Conservation (phyloP, 2,329 filamentous ascomycete genomes). For the Byssoonygena ceratinophila region DNA sequence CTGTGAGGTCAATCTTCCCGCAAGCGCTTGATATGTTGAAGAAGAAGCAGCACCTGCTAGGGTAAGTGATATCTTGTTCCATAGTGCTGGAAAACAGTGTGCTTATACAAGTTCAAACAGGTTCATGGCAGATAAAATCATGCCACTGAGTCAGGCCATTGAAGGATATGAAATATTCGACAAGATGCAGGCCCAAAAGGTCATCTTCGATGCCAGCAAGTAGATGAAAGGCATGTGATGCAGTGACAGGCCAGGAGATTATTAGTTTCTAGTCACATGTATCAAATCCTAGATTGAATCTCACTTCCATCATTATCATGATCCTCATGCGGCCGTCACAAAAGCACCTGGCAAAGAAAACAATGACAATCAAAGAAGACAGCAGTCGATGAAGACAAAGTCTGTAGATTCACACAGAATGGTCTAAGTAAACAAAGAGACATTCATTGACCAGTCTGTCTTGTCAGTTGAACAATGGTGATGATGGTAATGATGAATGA, state of each 20-base stretch:
- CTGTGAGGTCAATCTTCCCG: constrained; percentile 59
- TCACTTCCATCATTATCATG: constrained; percentile 8
- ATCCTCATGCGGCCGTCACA: no score
- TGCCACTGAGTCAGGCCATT: constrained; percentile 56
- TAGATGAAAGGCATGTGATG: constrained; percentile 15
- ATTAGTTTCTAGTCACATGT: no score
- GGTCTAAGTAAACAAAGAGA: no score
- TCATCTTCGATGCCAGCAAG: constrained; percentile 49
- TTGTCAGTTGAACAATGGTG: no score
- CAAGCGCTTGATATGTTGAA: constrained; percentile 55
- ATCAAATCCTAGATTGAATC: no score
- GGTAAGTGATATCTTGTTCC: constrained; percentile 39
- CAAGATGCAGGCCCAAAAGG: constrained; percentile 62
- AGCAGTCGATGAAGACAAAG: no score
- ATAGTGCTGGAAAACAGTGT: not conserved
- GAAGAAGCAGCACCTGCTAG: constrained; percentile 55
- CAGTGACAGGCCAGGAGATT: no score
- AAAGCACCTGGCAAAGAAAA: no score
- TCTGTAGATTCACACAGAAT: no score
- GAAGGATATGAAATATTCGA: constrained; percentile 63
- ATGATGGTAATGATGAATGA: no score
- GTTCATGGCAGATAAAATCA: constrained; percentile 67
- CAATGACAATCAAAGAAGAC: no score
- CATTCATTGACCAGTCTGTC: no score
- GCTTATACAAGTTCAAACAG: constrained; percentile 34